Conservation (phyloP, 257 asterid species). For the Perilla frutescens region DNA sequence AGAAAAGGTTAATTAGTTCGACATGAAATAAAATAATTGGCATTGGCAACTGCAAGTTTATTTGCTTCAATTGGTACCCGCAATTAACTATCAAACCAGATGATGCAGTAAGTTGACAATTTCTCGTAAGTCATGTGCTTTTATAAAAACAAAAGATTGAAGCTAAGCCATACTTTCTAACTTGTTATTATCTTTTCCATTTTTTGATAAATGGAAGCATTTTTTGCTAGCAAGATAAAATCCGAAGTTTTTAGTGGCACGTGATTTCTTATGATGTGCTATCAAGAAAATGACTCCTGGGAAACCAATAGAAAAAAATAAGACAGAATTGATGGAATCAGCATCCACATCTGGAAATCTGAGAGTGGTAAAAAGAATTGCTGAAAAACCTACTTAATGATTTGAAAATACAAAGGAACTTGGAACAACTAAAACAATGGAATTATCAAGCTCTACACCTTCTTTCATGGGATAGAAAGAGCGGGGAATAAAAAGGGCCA, state of each 20-base stretch:
- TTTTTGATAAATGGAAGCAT: neutral
- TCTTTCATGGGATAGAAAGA: no score
- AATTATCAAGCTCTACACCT: no score
- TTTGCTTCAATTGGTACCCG: slow-evolving; percentile 3
- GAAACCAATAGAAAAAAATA: neutral
- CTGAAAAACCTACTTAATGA: neutral
- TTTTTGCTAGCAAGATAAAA: slow-evolving; percentile 4
- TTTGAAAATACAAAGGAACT: neutral
- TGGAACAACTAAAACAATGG: neutral
- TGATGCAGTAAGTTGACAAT: neutral
- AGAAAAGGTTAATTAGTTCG: neutral
- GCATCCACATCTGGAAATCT: neutral
- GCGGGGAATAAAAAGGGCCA: no score
- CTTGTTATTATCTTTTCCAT: neutral
- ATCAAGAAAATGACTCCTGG: neutral
- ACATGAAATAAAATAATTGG: neutral
- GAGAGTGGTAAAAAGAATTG: neutral
- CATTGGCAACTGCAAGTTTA: neutral
- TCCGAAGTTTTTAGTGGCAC: no score
- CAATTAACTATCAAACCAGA: neutral
- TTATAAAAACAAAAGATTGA: neutral
- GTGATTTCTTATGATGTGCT: neutral
- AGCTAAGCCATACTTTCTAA: neutral
- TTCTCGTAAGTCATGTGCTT: neutral
- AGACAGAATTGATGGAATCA: neutral